Conservation (phyloP, 257 asterid species). For the Capsicum chinense region DNA sequence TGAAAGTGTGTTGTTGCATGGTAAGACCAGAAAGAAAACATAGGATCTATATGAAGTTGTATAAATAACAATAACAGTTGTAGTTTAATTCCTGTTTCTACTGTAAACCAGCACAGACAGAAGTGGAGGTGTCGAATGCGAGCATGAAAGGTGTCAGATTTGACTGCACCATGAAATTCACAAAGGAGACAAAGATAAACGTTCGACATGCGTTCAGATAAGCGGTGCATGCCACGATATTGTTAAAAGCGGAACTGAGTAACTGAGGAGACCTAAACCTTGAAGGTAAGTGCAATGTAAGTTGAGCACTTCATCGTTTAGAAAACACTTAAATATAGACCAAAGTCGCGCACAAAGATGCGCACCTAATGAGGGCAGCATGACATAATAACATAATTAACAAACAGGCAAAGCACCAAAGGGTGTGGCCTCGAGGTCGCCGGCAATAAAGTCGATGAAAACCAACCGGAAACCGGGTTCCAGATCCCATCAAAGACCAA, state of each 20-base stretch:
- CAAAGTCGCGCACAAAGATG: not conserved
- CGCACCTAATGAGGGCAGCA: not conserved
- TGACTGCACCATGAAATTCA: not conserved
- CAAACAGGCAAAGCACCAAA: not conserved
- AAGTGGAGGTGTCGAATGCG: not conserved
- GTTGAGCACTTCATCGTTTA: not conserved
- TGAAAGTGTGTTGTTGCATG: not conserved
- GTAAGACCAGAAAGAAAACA: slow-evolving; percentile 10
- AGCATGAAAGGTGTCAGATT: not conserved
- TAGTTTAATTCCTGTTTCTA: not conserved
- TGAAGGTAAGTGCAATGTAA: not conserved
- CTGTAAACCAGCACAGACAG: not conserved
- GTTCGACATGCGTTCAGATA: not conserved
- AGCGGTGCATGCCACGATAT: not conserved
- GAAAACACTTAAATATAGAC: not conserved
- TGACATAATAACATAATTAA: not conserved
- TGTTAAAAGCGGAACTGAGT: not conserved
- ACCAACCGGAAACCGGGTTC: not conserved
- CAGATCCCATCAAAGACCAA: not conserved
- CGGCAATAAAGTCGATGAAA: not conserved
- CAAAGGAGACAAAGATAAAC: not conserved
- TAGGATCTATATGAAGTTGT: not conserved
- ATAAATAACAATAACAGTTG: not conserved
- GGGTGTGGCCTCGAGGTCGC: not conserved
- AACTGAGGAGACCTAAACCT: not conserved